Conservation (phyloP, 805 yeast species). For the Nakazawaea wickerhamii region DNA sequence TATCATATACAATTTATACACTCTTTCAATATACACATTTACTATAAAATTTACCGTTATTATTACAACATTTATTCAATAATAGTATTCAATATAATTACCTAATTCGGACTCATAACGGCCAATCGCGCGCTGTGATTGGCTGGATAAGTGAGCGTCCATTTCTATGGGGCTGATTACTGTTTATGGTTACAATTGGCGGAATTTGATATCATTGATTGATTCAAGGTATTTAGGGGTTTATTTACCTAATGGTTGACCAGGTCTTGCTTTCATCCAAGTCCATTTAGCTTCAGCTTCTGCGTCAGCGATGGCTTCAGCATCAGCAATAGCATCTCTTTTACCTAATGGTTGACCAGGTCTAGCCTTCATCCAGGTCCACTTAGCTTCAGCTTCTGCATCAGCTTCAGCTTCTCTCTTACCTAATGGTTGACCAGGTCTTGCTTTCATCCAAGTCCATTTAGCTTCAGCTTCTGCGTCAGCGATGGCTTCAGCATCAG, state of each 20-base stretch:
- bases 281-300: constrained; percentile 17
- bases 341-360: constrained; percentile 14
- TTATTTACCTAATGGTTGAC: constrained; percentile 19
- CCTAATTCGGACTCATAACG: constrained; percentile 5
- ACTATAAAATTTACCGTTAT: too few relatives aligned
- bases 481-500: constrained; percentile 11
- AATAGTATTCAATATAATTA: too few relatives aligned
- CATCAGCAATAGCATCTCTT: constrained; percentile 18
- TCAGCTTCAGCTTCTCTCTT: constrained; percentile 18
- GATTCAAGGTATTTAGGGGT: too few relatives aligned
- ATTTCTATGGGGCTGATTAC: not conserved
- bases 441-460: constrained; percentile 14
- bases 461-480: constrained; percentile 19
- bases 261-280: constrained; percentile 12
- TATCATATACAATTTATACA: too few relatives aligned
- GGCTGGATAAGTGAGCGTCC: constrained; percentile 2
- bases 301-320: constrained; percentile 17
- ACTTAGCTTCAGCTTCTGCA: constrained; percentile 18
- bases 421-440: constrained; percentile 8
- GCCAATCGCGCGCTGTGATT: not conserved
- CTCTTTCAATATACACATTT: too few relatives aligned
- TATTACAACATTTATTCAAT: too few relatives aligned
- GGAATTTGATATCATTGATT: too few relatives aligned
- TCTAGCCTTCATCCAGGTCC: constrained; percentile 14
- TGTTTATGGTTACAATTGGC: not conserved